Base-by-base conservation (phyloP, 1,284 basidiomycete genomes). In the Malassezia pachydermatis region DNA sequence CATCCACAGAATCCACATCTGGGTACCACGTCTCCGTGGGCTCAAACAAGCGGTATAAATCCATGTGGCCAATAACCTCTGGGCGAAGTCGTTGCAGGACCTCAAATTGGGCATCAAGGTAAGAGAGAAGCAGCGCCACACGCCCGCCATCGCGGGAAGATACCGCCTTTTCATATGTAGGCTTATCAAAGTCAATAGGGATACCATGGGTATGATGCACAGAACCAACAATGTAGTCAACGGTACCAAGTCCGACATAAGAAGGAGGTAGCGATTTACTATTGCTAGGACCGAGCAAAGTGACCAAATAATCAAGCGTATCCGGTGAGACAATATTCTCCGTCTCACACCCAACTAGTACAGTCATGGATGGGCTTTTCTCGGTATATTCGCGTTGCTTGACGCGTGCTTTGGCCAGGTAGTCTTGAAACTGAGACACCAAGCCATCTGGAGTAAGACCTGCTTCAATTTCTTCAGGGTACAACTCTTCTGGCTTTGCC, bases 141-240 rank as follows among this genome's bases (percentile, higher is more conserved):
- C 52, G 54, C 10, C 33, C 33, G 14, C 22, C 25, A 17, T 16
- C 17, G 8, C 25, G 13, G 16, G 39, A 24, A 11, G 70, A 65
- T 23, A 88, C 65, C 2, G 83, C 80, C 33, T 72, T 74, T 45
- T 80, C 74, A 75, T 81, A 92, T 2, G 83, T 87, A 6, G 74
- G 58, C 36, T 74, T 59, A 75, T 95, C 88, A 65, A 98, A 94
- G 74, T 98, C 92, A 73, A 98, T 95, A 2, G 90, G 88, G 17
- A 88, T 80, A 11, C 76, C 78, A 61, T 83, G 79, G 64, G 88
- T 87, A 65, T 96, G 94, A 71, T 99, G 94, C 6, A 98, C 77
- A 38, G 84, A 88, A 5, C 94, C 92, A 44, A 98, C 87, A 61
- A 96, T 72, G 73, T 89, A 96, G 67, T 96, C 84, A 53, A 98